Evolutionary conservation across 352 stramenopile species (phyloP).

Genomic region (Pythium oligandrum): DNA sequence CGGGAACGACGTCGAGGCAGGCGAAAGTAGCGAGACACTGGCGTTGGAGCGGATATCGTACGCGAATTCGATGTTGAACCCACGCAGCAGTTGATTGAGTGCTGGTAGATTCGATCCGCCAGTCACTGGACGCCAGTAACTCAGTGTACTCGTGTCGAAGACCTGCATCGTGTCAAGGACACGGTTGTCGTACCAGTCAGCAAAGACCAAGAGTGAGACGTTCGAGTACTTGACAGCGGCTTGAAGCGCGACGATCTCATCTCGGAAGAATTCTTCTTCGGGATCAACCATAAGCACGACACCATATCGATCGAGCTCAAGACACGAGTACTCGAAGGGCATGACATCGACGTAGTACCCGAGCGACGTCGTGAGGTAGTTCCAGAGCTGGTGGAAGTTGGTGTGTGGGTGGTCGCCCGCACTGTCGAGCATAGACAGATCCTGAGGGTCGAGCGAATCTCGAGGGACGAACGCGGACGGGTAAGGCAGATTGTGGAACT

Average conservation of each 20-base stretch:
- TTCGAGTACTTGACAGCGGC: constrained; percentile 62
- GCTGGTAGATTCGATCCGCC: constrained; percentile 74
- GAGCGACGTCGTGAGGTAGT: constrained; percentile 40
- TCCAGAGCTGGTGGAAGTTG: constrained; percentile 84
- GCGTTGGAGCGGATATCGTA: constrained; percentile 47
- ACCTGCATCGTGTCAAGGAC: constrained; percentile 58
- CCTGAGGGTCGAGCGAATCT: constrained; percentile 65
- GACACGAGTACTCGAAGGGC: constrained; percentile 71
- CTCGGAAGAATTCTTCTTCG: constrained; percentile 72
- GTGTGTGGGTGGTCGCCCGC: constrained; percentile 82
- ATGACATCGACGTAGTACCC: constrained; percentile 82
- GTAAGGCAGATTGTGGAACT: constrained; percentile 87
- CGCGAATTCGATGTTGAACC: constrained; percentile 69
- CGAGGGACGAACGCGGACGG: constrained; percentile 74
- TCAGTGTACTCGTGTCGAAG: constrained; percentile 82
- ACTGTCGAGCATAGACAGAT: constrained; percentile 57
- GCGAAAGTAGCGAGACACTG: constrained; percentile 38
- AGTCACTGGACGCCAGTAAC: constrained; percentile 71
- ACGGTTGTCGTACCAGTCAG: constrained; percentile 72
- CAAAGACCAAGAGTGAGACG: constrained; percentile 69
- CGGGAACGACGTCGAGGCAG: constrained; percentile 25
- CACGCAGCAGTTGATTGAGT: constrained; percentile 54
- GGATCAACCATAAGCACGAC: constrained; percentile 76
- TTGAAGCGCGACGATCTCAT: constrained; percentile 55
- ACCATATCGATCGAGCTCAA: constrained; percentile 66